Conservation (phyloP, 179 eudicot species). For the Silene noctiflora region DNA sequence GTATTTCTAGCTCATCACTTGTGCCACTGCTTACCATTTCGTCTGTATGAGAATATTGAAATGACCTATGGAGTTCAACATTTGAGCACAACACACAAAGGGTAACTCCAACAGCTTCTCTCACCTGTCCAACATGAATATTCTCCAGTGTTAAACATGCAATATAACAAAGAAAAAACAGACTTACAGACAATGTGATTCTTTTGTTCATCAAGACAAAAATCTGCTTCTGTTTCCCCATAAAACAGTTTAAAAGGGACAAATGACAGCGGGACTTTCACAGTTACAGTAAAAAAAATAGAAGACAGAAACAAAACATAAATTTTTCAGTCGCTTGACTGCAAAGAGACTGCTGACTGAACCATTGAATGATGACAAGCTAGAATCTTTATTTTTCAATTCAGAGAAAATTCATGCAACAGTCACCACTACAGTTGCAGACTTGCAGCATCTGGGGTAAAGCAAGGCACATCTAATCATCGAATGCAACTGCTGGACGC, state of each 20-base stretch:
- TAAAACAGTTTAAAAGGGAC: not conserved
- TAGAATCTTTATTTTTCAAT: not conserved
- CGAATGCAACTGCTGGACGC: not conserved
- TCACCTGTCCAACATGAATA: conserved; percentile 55
- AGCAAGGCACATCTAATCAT: conserved; percentile 7
- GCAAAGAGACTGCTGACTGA: not conserved
- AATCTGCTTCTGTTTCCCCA: not conserved
- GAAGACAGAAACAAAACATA: not conserved
- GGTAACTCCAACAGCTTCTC: conserved; percentile 90
- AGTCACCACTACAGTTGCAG: conserved; percentile 3
- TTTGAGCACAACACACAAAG: conserved; percentile 93
- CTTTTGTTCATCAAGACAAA: not conserved
- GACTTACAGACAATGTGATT: conserved; percentile 3
- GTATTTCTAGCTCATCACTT: conserved; percentile 31
- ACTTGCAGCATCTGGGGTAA: not conserved
- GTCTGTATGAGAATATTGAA: conserved; percentile 28
- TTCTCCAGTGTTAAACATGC: not conserved
- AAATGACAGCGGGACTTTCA: not conserved
- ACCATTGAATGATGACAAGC: not conserved
- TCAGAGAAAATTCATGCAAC: not conserved
- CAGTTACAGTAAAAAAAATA: not conserved
- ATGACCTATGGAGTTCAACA: conserved; percentile 55
- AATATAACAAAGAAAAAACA: not conserved
- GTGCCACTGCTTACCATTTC: conserved; percentile 28
- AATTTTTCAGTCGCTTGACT: not conserved